Evolutionary conservation across 345 rosid genomes (phyloP).

Genomic region (Sapria himalayana): DNA sequence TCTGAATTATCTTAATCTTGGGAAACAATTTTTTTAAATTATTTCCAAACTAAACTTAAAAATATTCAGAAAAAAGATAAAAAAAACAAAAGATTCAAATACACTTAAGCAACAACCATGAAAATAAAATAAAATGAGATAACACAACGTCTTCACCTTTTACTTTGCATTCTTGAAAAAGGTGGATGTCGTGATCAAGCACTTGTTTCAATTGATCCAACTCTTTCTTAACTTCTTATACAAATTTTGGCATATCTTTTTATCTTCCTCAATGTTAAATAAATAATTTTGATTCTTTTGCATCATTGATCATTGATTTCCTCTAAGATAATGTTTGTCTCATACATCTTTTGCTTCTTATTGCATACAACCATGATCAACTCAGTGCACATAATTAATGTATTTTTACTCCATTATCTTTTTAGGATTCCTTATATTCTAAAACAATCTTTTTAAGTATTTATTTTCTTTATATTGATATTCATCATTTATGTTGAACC

Average conservation of each 20-base stretch:
- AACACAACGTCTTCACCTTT: conserved; percentile 25
- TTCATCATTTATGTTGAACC: too few species aligned
- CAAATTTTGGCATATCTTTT: conserved; percentile 14
- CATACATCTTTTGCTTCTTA: too few species aligned
- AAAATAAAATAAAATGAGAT: not conserved
- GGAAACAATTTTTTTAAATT: conserved; percentile 25
- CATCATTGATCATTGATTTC: conserved; percentile 17
- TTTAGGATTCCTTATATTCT: too few species aligned
- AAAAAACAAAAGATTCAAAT: not conserved
- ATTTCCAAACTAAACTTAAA: conserved; percentile 29
- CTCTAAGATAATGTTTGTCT: too few species aligned
- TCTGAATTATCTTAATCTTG: conserved; percentile 12
- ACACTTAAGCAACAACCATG: too few species aligned
- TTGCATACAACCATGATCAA: too few species aligned
- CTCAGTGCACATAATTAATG: too few species aligned
- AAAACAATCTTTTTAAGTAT: too few species aligned
- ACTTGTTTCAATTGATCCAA: conserved; percentile 20
- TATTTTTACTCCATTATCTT: too few species aligned
- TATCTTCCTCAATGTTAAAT: conserved; percentile 22
- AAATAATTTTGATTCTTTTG: conserved; percentile 20
- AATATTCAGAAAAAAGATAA: not conserved
- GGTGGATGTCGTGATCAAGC: conserved; percentile 11
- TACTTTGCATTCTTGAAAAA: conserved; percentile 21
- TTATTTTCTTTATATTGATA: too few species aligned
- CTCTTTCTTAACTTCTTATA: conserved; percentile 21